Conservation (phyloP, 2,329 filamentous ascomycete species). For the Tolypocladium ovalisporum region DNA sequence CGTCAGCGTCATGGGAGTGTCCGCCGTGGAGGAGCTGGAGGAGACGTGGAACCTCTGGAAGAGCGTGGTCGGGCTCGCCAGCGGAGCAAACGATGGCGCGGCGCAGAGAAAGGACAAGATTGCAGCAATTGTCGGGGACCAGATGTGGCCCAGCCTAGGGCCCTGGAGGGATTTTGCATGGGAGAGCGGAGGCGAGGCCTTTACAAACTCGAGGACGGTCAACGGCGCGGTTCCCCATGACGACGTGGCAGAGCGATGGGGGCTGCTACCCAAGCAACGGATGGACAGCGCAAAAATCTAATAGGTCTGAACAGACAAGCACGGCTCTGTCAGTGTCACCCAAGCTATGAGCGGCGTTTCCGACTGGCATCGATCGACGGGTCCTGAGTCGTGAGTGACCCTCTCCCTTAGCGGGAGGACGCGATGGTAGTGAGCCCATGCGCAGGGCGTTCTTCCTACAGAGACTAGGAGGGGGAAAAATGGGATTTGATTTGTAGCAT, state of each 20-base stretch:
- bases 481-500: too few relatives aligned
- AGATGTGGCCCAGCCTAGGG: conserved; percentile 47
- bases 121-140: conserved; percentile 20
- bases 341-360: too few relatives aligned
- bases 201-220: conserved; percentile 24
- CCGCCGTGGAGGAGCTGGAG: conserved; percentile 50
- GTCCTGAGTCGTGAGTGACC: too few relatives aligned
- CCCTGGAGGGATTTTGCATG: conserved; percentile 54
- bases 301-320: too few relatives aligned
- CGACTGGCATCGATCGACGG: too few relatives aligned
- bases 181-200: conserved; percentile 43
- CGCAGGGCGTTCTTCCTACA: too few relatives aligned
- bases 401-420: too few relatives aligned
- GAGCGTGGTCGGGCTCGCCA: conserved; percentile 33
- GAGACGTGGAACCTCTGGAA: conserved; percentile 50
- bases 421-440: too few relatives aligned
- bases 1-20: conserved; percentile 55
- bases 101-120: conserved; percentile 19
- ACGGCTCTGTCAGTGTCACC: too few relatives aligned
- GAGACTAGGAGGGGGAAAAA: too few relatives aligned
- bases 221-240: conserved; percentile 20
- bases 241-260: conserved; percentile 14
- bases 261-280: conserved; percentile 12
- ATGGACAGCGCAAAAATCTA: conserved; percentile 17
- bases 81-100: conserved; percentile 22